Conservation (phyloP, 106 monocot species). For the Allium cepa region DNA sequence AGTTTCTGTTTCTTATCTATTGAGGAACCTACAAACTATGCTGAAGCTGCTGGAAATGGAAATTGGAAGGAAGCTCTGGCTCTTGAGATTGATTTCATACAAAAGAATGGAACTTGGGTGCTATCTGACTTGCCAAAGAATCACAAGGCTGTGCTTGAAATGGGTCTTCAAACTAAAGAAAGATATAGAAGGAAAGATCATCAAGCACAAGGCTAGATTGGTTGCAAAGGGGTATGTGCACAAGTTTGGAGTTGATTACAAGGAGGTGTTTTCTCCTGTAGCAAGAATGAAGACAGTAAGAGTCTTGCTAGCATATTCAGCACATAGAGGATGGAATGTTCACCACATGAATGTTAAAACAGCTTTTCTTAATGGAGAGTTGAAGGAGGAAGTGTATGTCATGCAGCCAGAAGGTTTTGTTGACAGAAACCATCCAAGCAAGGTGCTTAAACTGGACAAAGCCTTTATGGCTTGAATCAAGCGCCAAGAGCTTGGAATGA, state of each 20-base stretch:
- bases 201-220: too few species aligned
- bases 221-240: neutral
- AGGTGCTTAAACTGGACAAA: neutral
- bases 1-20: neutral
- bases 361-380: neutral
- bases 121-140: neutral
- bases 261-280: neutral
- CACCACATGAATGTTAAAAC: neutral
- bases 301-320: neutral
- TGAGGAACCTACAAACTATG: neutral
- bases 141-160: neutral
- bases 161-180: conserved; percentile 2
- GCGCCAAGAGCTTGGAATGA: neutral
- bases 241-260: neutral
- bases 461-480: neutral
- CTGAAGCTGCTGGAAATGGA: conserved; percentile 3
- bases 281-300: neutral
- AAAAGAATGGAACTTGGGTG: conserved; percentile 3
- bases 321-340: neutral
- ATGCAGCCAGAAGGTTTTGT: neutral
- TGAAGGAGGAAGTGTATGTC: conserved; percentile 2
- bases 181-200: conserved; percentile 1
- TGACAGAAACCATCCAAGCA: neutral
- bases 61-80: conserved; percentile 3
- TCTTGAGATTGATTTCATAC: conserved; percentile 2